phyloP scores from a whole-genome alignment of 768 basidiomycete genomes.

The Suillus ampliporus region DNA sequence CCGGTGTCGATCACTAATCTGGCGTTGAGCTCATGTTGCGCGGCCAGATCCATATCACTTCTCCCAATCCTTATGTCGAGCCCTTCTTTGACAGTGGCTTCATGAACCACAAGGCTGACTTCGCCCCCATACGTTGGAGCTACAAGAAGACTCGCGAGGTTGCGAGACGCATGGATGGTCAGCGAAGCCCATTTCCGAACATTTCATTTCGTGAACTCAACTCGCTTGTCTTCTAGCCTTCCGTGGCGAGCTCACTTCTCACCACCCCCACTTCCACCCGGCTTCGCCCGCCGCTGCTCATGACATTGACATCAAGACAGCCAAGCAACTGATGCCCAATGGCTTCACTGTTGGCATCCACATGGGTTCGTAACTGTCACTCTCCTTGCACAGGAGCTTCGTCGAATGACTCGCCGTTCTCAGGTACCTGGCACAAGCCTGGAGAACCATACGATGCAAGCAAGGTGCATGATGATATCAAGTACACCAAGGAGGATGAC shows the following conservation, averaged over 20 bases:
- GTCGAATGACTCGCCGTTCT: background rate
- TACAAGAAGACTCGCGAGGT: constrained; percentile 80
- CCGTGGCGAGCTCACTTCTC: constrained; percentile 74
- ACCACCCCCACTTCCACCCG: constrained; percentile 78
- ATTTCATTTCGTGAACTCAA: constrained; percentile 5
- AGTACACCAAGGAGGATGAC: constrained; percentile 72
- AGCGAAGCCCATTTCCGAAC: constrained; percentile 11
- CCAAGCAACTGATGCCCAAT: constrained; percentile 63
- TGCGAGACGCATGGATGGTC: constrained; percentile 73
- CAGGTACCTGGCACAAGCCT: constrained; percentile 63
- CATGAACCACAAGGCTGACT: constrained; percentile 81
- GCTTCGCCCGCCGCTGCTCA: constrained; percentile 60
- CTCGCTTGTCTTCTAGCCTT: constrained; percentile 46
- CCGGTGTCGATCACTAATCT: background rate
- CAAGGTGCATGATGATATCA: constrained; percentile 68
- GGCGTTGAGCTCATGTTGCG: background rate
- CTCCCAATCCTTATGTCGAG: constrained; percentile 63
- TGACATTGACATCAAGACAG: constrained; percentile 73
- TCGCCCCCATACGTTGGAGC: constrained; percentile 76
- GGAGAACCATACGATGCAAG: constrained; percentile 55
- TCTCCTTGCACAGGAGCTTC: background rate
- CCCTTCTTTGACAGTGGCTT: constrained; percentile 77
- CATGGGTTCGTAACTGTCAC: constrained; percentile 52
- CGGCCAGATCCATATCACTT: constrained; percentile 63
- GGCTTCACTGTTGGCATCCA: constrained; percentile 72